phyloP scores from a whole-genome alignment of 73 alveolate genomes.

The Stentor coeruleus region DNA sequence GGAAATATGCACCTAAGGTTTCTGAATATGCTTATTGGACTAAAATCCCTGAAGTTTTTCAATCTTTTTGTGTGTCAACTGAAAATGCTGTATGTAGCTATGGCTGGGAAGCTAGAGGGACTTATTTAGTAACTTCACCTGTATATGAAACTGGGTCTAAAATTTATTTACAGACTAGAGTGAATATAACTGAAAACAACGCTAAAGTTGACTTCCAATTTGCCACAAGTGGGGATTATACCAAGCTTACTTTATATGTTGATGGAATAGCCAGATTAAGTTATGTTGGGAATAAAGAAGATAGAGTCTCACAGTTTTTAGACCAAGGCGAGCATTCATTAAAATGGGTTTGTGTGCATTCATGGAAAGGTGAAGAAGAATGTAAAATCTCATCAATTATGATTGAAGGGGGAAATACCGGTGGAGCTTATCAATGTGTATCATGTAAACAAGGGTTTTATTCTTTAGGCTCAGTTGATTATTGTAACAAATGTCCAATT shows the following conservation, averaged over 20 bases:
- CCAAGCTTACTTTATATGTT: neutral
- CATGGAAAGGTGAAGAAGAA: neutral
- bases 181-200: neutral
- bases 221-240: neutral
- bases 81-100: neutral
- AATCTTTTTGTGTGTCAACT: neutral
- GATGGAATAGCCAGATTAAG: neutral
- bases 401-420: neutral
- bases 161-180: neutral
- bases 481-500: neutral
- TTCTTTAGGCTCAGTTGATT: neutral
- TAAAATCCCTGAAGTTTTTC: neutral
- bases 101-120: constrained; percentile 28
- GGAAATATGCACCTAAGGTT: constrained; percentile 19
- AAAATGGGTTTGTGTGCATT: neutral
- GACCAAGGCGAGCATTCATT: neutral
- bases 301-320: neutral
- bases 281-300: neutral
- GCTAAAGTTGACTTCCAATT: neutral
- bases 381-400: neutral
- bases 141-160: neutral
- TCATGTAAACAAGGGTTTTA: neutral
- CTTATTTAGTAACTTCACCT: neutral
- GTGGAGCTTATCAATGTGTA: neutral
- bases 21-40: neutral